phyloP scores from a whole-genome alignment of 2,329 filamentous ascomycete species.

The Paraconiothyrium sp. region DNA sequence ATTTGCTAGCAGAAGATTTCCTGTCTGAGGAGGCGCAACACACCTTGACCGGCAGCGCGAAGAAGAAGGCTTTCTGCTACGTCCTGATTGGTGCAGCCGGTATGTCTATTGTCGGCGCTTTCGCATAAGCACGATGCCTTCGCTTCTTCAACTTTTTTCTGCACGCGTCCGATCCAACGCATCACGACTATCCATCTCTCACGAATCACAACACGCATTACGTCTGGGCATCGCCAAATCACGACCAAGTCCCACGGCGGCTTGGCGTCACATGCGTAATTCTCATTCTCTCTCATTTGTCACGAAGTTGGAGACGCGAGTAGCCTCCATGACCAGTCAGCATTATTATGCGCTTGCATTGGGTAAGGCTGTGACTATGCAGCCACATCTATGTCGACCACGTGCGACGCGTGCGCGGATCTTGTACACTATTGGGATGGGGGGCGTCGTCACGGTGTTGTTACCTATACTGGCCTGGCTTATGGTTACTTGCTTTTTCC shows the following conservation, averaged over 20 bases:
- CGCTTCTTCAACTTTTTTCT: background rate
- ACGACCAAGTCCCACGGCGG: background rate
- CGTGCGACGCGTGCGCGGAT: conserved; percentile 1
- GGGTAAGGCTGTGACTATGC: conserved; percentile 16
- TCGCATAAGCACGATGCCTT: conserved; percentile 35
- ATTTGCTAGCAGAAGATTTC: conserved; percentile 72
- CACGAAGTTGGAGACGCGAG: conserved; percentile 6
- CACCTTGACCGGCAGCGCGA: conserved; percentile 63
- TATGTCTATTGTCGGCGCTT: conserved; percentile 50
- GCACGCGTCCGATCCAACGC: conserved; percentile 8
- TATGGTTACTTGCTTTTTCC: conserved; percentile 16
- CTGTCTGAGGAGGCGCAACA: conserved; percentile 59
- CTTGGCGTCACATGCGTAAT: background rate
- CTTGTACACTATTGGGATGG: conserved; percentile 23
- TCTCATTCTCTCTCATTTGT: conserved; percentile 18
- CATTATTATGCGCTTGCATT: conserved; percentile 10
- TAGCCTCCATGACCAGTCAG: conserved; percentile 13
- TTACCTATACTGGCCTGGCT: background rate
- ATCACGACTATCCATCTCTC: background rate
- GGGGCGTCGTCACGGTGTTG: conserved; percentile 13
- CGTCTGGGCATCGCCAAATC: background rate
- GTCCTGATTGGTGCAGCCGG: conserved; percentile 50
- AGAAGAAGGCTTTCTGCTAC: conserved; percentile 62
- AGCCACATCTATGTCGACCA: background rate
- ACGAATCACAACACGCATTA: conserved; percentile 3